Conservation (phyloP, 2,329 filamentous ascomycete genomes). For the Xylariaceae sp. region DNA sequence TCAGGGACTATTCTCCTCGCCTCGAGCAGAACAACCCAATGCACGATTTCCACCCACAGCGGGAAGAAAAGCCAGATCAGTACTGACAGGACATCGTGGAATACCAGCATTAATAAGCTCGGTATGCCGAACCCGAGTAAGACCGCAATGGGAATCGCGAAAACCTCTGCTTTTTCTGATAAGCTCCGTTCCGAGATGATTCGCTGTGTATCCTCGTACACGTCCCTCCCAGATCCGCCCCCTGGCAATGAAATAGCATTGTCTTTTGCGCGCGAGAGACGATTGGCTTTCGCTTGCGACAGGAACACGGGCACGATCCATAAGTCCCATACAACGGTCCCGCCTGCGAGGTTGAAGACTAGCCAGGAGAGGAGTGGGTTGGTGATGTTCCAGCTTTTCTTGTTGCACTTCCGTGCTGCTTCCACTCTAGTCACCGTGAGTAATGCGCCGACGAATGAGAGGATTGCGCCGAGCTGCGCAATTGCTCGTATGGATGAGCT, state of each 20-base stretch:
- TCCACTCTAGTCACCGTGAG: constrained; percentile 51
- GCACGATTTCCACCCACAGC: constrained; percentile 45
- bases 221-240: not conserved
- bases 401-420: constrained; percentile 43
- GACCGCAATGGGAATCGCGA: constrained; percentile 53
- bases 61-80: constrained; percentile 53
- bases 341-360: constrained; percentile 47
- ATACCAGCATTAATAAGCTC: constrained; percentile 45
- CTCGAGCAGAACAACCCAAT: constrained; percentile 33
- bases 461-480: constrained; percentile 41
- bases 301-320: constrained; percentile 51
- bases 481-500: constrained; percentile 40
- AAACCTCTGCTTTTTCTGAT: constrained; percentile 47
- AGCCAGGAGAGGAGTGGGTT: constrained; percentile 42
- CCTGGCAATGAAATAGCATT: constrained; percentile 1
- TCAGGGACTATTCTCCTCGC: constrained; percentile 25
- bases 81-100: constrained; percentile 37
- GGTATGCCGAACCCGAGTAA: constrained; percentile 47
- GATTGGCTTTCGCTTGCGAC: constrained; percentile 36
- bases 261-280: constrained; percentile 16
- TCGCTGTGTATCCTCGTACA: constrained; percentile 7
- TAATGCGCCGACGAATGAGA: constrained; percentile 46
- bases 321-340: constrained; percentile 51
- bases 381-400: constrained; percentile 30
- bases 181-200: constrained; percentile 36